Percentiles rank a stretch among this genome's conserved stretches.
These are phyloP conservation scores for Prunus yedoensis DNA, from an alignment of 331 rosid genomes.

Conservation along the genomic window DNA sequence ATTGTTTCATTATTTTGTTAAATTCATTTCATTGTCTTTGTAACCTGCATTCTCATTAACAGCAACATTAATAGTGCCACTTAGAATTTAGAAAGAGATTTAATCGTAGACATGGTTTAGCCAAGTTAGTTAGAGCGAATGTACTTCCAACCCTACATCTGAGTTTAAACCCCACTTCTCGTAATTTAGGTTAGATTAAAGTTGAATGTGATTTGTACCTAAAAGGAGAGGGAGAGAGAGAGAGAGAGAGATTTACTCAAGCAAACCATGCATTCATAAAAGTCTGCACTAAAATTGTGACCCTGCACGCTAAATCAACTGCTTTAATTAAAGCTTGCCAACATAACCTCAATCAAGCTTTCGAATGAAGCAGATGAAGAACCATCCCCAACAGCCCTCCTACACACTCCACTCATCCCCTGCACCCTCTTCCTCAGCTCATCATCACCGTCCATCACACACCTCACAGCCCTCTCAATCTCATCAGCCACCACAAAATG, in stretches of 20 bases:
- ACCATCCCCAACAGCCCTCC: conserved; percentile 23
- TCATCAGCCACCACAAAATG: conserved; percentile 34
- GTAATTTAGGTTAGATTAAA: too few species aligned
- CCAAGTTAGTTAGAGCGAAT: too few species aligned
- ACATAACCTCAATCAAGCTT: conserved; percentile 20
- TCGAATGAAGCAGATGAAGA: conserved; percentile 34
- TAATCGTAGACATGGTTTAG: too few species aligned
- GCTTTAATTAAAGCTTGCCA: background rate
- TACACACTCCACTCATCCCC: conserved; percentile 26
- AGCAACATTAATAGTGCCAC: background rate
- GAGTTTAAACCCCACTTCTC: too few species aligned
- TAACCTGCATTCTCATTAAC: background rate
- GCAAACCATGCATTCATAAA: background rate
- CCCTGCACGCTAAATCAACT: background rate
- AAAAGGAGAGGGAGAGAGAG: too few species aligned
- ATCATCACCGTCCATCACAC: conserved; percentile 28
- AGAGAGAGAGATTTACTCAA: too few species aligned
- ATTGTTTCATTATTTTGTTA: background rate
- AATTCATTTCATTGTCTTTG: background rate
- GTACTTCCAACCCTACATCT: too few species aligned
- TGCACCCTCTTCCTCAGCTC: conserved; percentile 28
- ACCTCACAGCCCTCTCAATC: conserved; percentile 25
- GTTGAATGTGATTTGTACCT: too few species aligned
- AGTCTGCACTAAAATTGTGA: background rate
- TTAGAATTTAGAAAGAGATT: background rate